These are phyloP conservation scores for Lasiosphaeriaceae sp. DNA, from an alignment of 495 filamentous ascomycete species.

Conservation along the genomic window DNA sequence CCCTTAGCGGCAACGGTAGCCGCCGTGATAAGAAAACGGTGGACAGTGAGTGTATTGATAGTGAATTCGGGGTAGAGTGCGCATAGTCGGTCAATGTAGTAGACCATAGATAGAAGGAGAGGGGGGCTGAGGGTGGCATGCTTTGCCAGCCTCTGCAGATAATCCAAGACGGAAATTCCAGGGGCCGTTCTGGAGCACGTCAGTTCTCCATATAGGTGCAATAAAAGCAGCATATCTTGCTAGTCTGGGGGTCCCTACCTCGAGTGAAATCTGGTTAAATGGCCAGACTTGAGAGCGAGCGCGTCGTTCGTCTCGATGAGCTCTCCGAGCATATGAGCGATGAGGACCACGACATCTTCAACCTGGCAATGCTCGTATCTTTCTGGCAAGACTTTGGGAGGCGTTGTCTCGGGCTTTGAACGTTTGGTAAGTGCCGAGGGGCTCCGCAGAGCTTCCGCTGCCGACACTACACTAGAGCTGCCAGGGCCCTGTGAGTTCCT, in stretches of 20 bases:
- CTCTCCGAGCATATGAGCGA: conserved; percentile 93
- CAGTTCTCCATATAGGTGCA: conserved; percentile 12
- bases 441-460: conserved; percentile 21
- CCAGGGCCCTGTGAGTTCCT: conserved; percentile 49
- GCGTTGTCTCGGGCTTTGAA: conserved; percentile 35
- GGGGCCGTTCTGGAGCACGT: conserved; percentile 66
- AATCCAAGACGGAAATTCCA: conserved; percentile 88
- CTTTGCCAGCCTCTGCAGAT: conserved; percentile 84
- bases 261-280: conserved; percentile 92
- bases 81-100: conserved; percentile 96
- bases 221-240: not conserved
- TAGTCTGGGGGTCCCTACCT: conserved; percentile 49
- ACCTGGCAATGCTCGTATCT: conserved; percentile 75
- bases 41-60: conserved; percentile 89
- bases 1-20: conserved; percentile 96
- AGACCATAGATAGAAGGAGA: conserved; percentile 98
- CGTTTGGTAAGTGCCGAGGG: conserved; percentile 48
- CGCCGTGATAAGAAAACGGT: conserved; percentile 93
- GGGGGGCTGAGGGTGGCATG: conserved; percentile 92
- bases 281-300: conserved; percentile 76
- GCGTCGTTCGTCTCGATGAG: conserved; percentile 88
- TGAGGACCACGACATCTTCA: conserved; percentile 81
- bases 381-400: conserved; percentile 66
- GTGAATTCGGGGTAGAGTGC: conserved; percentile 89
- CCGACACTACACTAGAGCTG: conserved; percentile 28